These are phyloP conservation scores for Colletotrichum sp. DNA, from an alignment of 2,329 filamentous ascomycete species.

Conservation along the genomic window DNA sequence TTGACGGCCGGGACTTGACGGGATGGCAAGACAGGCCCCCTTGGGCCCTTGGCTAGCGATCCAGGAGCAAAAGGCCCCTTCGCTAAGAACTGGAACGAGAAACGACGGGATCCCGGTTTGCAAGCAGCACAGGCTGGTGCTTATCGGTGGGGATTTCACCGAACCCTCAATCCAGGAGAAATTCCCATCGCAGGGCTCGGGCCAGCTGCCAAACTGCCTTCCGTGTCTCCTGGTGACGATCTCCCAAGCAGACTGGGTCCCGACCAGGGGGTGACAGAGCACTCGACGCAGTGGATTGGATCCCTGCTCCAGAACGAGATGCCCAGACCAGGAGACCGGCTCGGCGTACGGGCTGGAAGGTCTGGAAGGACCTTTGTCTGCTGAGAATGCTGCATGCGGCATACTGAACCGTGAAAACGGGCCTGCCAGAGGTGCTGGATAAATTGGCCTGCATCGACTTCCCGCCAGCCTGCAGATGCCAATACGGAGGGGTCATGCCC, in stretches of 20 bases:
- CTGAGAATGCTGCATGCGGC: conserved; percentile 16
- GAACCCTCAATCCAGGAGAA: not conserved
- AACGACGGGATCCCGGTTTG: not conserved
- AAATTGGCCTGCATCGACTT: conserved; percentile 9
- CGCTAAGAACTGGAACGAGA: conserved; percentile 11
- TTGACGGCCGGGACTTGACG: not conserved
- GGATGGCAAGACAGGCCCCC: not conserved
- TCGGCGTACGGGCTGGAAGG: conserved; percentile 1
- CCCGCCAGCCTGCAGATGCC: conserved; percentile 12
- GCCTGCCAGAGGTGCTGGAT: not conserved
- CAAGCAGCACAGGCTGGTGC: not conserved
- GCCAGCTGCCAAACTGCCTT: conserved; percentile 10
- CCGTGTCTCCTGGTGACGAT: conserved; percentile 17
- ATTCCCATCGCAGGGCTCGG: not conserved
- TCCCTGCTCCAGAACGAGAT: not conserved
- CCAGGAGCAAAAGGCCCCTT: not conserved
- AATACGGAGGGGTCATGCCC: not conserved
- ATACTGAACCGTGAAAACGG: not conserved
- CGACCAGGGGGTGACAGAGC: not conserved
- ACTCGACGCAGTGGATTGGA: not conserved
- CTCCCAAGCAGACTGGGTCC: conserved; percentile 7
- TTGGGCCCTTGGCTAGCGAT: not conserved
- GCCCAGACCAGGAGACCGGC: not conserved
- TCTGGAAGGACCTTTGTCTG: conserved; percentile 12
- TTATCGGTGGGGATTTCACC: conserved; percentile 10